phyloP scores from a whole-genome alignment of 2,329 filamentous ascomycete genomes.

The Aureobasidium sp. region DNA sequence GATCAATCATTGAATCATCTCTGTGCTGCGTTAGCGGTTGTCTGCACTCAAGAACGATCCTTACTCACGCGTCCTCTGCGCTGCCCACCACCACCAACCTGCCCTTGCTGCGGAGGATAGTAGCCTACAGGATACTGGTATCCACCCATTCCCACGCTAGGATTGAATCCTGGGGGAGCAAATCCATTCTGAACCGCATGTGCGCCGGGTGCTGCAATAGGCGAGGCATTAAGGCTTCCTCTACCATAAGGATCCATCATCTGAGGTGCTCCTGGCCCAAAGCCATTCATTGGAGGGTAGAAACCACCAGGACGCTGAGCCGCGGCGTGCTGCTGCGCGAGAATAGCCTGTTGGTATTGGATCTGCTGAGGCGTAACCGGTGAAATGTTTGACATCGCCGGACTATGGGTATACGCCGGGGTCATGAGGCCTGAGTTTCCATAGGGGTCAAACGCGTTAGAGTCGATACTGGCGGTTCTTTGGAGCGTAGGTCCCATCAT shows the following conservation, averaged over 20 bases:
- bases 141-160: slow-evolving; percentile 29
- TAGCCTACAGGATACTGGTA: slow-evolving; percentile 50
- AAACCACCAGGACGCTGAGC: slow-evolving; percentile 26
- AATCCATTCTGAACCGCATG: slow-evolving; percentile 36
- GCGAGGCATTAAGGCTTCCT: slow-evolving; percentile 31
- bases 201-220: slow-evolving; percentile 34
- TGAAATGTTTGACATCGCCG: slow-evolving; percentile 33
- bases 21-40: not conserved
- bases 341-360: slow-evolving; percentile 52
- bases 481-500: slow-evolving; percentile 33
- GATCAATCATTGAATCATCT: slow-evolving; percentile 13
- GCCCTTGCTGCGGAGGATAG: slow-evolving; percentile 30
- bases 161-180: slow-evolving; percentile 38
- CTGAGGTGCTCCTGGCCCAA: slow-evolving; percentile 23
- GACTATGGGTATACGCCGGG: slow-evolving; percentile 31
- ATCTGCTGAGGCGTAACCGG: slow-evolving; percentile 42
- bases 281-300: slow-evolving; percentile 27
- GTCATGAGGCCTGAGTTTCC: slow-evolving; percentile 28
- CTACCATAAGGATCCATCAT: slow-evolving; percentile 37
- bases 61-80: slow-evolving; percentile 46
- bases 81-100: slow-evolving; percentile 45
- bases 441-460: slow-evolving; percentile 42
- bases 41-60: not conserved
- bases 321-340: slow-evolving; percentile 35
- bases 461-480: slow-evolving; percentile 44